Percentiles rank a stretch among this genome's conserved stretches.
Evolutionary conservation across 768 basidiomycete species (phyloP).

Genomic region (Scleroderma citrinum): DNA sequence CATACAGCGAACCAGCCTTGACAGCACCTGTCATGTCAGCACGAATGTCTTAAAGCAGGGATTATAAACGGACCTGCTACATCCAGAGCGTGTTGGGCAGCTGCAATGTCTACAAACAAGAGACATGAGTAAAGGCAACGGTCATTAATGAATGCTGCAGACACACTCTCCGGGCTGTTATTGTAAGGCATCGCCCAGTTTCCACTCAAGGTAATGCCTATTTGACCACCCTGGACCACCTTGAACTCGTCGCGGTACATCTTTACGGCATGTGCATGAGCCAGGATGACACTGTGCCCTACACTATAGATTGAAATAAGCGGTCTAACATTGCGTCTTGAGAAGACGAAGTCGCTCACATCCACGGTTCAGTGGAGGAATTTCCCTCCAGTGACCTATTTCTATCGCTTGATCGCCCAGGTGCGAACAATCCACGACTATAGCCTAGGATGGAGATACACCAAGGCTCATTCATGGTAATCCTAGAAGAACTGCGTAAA

Average conservation of each 20-base stretch:
- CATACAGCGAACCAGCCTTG: slow-evolving; percentile 58
- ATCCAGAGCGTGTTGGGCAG: slow-evolving; percentile 68
- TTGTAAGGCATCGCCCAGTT: slow-evolving; percentile 75
- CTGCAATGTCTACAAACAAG: slow-evolving; percentile 46
- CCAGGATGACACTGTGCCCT: slow-evolving; percentile 59
- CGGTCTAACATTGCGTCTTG: neutral
- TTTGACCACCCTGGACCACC: slow-evolving; percentile 52
- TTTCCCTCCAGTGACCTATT: slow-evolving; percentile 53
- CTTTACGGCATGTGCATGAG: slow-evolving; percentile 64
- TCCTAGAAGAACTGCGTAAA: slow-evolving; percentile 33
- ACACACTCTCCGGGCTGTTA: slow-evolving; percentile 58
- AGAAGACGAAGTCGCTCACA: slow-evolving; percentile 35
- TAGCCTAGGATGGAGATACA: slow-evolving; percentile 67
- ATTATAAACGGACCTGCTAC: slow-evolving; percentile 49
- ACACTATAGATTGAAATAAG: slow-evolving; percentile 38
- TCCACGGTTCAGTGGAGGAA: slow-evolving; percentile 64
- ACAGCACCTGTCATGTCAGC: slow-evolving; percentile 10
- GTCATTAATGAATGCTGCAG: neutral
- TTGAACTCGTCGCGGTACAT: slow-evolving; percentile 65
- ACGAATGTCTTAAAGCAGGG: slow-evolving; percentile 12
- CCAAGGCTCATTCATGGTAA: slow-evolving; percentile 77
- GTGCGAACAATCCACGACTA: slow-evolving; percentile 64
- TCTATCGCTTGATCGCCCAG: slow-evolving; percentile 63
- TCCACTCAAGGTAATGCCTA: slow-evolving; percentile 78
- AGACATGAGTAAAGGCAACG: slow-evolving; percentile 1